phyloP scores from a whole-genome alignment of 345 rosid species.

The Lepidium aucheri region DNA sequence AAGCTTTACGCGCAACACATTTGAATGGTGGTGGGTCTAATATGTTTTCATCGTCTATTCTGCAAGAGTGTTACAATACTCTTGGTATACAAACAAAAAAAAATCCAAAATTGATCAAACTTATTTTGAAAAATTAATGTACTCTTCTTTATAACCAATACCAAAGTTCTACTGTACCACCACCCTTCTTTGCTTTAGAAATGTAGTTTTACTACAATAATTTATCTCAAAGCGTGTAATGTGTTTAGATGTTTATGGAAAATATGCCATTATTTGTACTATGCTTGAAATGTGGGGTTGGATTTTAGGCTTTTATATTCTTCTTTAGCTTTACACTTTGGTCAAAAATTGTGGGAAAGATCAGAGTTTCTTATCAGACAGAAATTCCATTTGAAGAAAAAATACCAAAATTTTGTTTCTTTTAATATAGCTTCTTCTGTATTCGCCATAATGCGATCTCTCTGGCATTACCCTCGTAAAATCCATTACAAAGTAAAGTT shows the following conservation, averaged over 20 bases:
- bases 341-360: neutral
- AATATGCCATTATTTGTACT: neutral
- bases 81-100: neutral
- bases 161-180: neutral
- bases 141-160: too few species aligned
- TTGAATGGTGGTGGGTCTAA: conserved; percentile 21
- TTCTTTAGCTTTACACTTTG: neutral
- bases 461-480: neutral
- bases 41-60: conserved; percentile 11
- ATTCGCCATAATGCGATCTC: neutral
- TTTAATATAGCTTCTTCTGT: neutral
- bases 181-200: neutral
- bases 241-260: neutral
- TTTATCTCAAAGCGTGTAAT: neutral
- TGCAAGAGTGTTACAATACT: conserved; percentile 19
- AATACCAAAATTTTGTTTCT: neutral
- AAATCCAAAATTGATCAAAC: too few species aligned
- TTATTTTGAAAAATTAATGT: too few species aligned
- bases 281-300: neutral
- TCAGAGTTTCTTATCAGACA: neutral
- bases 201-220: neutral
- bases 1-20: conserved; percentile 14
- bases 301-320: neutral
- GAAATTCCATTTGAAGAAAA: conserved; percentile 1
- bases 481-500: neutral